These are phyloP conservation scores for Hanseniaspora clermontiae DNA, from an alignment of 805 yeast species.

Conservation along the genomic window DNA sequence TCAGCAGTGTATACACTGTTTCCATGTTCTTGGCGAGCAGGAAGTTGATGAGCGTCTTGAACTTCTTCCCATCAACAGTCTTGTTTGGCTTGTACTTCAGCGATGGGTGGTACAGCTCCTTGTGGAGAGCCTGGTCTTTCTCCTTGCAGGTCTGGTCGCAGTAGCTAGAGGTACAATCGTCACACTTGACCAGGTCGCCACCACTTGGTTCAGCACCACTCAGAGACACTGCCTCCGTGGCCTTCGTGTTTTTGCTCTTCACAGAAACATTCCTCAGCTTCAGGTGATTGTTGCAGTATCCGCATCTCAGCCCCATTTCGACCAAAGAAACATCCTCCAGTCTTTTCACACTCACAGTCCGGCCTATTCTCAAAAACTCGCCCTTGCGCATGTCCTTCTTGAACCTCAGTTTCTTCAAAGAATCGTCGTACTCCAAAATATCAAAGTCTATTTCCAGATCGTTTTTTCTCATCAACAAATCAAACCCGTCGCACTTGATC, in stretches of 20 bases:
- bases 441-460: background rate
- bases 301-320: slow-evolving; percentile 10
- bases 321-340: slow-evolving; percentile 6
- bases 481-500: background rate
- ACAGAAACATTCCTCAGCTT: slow-evolving; percentile 2
- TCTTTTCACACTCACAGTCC: background rate
- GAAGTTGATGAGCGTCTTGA: slow-evolving; percentile 29
- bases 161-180: slow-evolving; percentile 55
- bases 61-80: slow-evolving; percentile 39
- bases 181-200: slow-evolving; percentile 42
- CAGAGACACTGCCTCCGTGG: background rate
- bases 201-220: background rate
- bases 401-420: background rate
- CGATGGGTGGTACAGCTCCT: slow-evolving; percentile 43
- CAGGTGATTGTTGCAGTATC: background rate
- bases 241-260: background rate
- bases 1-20: background rate
- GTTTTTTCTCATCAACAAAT: background rate
- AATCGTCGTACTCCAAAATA: background rate
- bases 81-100: slow-evolving; percentile 29
- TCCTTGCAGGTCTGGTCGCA: slow-evolving; percentile 53
- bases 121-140: slow-evolving; percentile 36
- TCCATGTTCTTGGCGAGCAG: slow-evolving; percentile 3
- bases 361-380: background rate
- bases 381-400: background rate